Conservation (phyloP, 1,284 basidiomycete genomes). For the Singerocomus rubriflavus region DNA sequence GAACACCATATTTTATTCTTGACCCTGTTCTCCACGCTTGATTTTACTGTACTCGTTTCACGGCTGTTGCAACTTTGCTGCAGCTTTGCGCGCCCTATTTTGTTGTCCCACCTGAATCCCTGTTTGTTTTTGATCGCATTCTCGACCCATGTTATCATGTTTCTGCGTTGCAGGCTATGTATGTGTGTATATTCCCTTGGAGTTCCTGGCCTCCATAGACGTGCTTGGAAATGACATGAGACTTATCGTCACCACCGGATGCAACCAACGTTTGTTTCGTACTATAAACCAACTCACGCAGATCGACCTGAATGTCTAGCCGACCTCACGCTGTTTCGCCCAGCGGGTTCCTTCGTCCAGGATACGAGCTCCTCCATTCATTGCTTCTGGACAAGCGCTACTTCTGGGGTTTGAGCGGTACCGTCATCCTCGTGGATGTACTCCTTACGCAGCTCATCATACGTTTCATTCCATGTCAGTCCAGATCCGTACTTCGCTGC, state of each 20-base stretch:
- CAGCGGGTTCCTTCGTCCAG: slow-evolving; percentile 3
- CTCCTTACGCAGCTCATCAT: slow-evolving; percentile 77
- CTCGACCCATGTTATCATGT: slow-evolving; percentile 2
- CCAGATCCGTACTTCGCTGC: slow-evolving; percentile 5
- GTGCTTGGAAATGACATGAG: slow-evolving; percentile 5
- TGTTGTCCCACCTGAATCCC: slow-evolving; percentile 2
- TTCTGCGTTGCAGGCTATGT: slow-evolving; percentile 13
- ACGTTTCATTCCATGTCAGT: slow-evolving; percentile 76
- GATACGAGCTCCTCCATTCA: slow-evolving; percentile 10
- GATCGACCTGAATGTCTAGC: background rate
- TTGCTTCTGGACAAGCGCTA: slow-evolving; percentile 54
- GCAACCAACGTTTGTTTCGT: background rate
- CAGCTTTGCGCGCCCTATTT: slow-evolving; percentile 1
- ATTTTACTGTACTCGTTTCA: slow-evolving; percentile 3
- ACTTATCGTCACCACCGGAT: too few species aligned
- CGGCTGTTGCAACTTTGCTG: slow-evolving; percentile 1
- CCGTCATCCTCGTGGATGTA: slow-evolving; percentile 72
- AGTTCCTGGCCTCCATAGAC: slow-evolving; percentile 9
- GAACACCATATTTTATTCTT: slow-evolving; percentile 3
- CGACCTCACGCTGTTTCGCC: background rate
- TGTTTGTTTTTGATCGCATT: slow-evolving; percentile 17
- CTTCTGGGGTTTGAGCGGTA: slow-evolving; percentile 61
- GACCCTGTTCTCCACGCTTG: slow-evolving; percentile 3
- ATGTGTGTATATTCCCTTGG: slow-evolving; percentile 9
- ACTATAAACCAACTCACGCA: background rate